Percentiles rank a stretch among this genome's conserved stretches.
Conservation (phyloP, 371 early-diverging fungal genomes). For the Scutellospora calospora region DNA sequence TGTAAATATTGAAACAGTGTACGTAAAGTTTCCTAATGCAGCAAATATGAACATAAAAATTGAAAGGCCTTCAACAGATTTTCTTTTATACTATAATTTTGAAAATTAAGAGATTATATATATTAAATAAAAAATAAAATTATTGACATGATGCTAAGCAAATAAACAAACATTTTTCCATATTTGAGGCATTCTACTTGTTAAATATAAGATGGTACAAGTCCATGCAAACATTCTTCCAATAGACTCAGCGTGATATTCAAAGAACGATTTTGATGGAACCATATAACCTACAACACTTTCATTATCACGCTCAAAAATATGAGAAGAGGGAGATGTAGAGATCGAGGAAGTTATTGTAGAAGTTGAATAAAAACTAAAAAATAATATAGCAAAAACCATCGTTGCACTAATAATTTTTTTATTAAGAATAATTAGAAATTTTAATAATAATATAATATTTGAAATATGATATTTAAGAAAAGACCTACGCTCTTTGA, state of each 20-base stretch:
- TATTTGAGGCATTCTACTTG: conserved; percentile 75
- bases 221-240: conserved; percentile 74
- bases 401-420: not conserved
- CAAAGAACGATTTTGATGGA: conserved; percentile 12
- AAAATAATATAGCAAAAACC: conserved; percentile 36
- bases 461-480: not conserved
- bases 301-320: not conserved
- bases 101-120: not conserved
- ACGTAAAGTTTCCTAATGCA: conserved; percentile 75
- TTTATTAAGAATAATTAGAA: not conserved
- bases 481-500: conserved; percentile 1
- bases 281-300: not conserved
- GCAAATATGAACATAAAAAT: conserved; percentile 77
- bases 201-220: conserved; percentile 72
- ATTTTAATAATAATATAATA: not conserved
- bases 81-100: conserved; percentile 51
- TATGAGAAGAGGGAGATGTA: conserved; percentile 44
- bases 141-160: not conserved
- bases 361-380: conserved; percentile 30
- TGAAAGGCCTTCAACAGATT: conserved; percentile 71
- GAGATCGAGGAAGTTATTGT: not conserved
- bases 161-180: conserved; percentile 58
- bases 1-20: conserved; percentile 63
- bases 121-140: not conserved
- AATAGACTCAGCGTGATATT: conserved; percentile 50